Evolutionary conservation across 306 rosid genomes (phyloP), one percentile per base, ranked within the genome.

Genomic region (Vigna mungo): DNA sequence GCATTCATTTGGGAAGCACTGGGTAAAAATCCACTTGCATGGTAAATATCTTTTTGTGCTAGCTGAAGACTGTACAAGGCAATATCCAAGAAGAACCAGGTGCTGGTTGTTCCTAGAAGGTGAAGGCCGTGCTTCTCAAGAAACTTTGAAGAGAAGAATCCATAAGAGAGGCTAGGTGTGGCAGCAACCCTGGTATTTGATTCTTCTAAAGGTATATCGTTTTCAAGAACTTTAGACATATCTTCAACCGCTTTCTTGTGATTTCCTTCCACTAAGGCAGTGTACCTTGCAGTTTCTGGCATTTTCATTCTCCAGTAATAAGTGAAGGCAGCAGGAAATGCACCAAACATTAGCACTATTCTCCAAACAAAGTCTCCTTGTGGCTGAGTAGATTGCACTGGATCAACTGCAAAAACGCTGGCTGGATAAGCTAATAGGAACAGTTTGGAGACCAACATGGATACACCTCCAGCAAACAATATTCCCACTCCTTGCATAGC

Each of bases 401-500:
- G 75, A 49, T 85, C 72, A 0, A 27, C 6, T 1, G 59, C 46
- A 39, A 75, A 91, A 21, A 72, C 7, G 1, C 2, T 16, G 2
- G 90, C 91, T 0, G 78, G 90, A 51, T 62, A 77, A 1, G 78
- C 4, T 1, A 23, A 6, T 10, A 56, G 66, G 73, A 87, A 88
- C 15, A 85, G 8, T 0, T 21, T 3, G 0, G 95, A 88, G 11
- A 87, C 83, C 5, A 77, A n/a, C 77, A 90, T 81, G 12, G 91
- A 89, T 1, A 88, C 90, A 4, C 46, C 76, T 3, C 93, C 93
- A 1, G 90, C 91, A 3, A 85, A 85, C 27, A 90, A 63, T 61
- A 90, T 90, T 17, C 93, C 95, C 15, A 92, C 84, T 7, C 95
- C 93, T 76, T 92, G 97, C 95, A 92, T 90, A 44, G 97, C 88